A percentile compares a stretch with the other conserved stretches of the same genome.
These are phyloP conservation scores for Larix kaempferi DNA, from an alignment of 75 land plant genomes.

Conservation along the genomic window DNA sequence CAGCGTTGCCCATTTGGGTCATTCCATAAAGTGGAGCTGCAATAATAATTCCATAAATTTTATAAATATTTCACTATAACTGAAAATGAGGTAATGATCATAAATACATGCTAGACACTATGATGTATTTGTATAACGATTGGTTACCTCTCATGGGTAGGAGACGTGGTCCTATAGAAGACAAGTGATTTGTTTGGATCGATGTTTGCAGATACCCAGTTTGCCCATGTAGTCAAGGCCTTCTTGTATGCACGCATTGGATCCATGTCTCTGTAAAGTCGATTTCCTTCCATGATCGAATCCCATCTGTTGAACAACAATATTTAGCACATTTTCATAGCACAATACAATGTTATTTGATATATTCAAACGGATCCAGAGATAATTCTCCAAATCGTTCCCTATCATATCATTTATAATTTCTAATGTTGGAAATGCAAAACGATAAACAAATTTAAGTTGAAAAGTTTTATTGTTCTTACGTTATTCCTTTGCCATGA, in stretches of 20 bases:
- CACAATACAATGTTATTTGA: too few relatives aligned
- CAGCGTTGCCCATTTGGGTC: conserved; percentile 16
- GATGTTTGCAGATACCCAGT: conserved; percentile 64
- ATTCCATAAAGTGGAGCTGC: conserved; percentile 6
- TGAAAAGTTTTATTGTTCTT: too few relatives aligned
- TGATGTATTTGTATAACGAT: too few relatives aligned
- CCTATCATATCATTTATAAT: too few relatives aligned
- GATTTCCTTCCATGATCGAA: conserved; percentile 35
- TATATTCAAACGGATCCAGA: too few relatives aligned
- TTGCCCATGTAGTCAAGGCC: conserved; percentile 75
- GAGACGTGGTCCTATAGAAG: conserved; percentile 70
- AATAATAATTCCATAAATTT: not conserved
- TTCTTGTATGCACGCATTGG: conserved; percentile 60
- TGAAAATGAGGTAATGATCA: too few relatives aligned
- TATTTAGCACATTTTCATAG: not conserved
- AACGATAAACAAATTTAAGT: too few relatives aligned
- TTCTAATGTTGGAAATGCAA: too few relatives aligned
- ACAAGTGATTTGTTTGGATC: conserved; percentile 52
- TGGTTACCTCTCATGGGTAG: conserved; percentile 73
- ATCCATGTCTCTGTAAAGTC: conserved; percentile 49
- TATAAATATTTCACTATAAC: too few relatives aligned
- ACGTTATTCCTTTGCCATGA: not conserved
- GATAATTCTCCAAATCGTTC: too few relatives aligned
- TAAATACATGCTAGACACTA: too few relatives aligned
- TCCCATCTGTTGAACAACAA: too few relatives aligned